These are phyloP conservation scores for Evernia prunastri DNA, from an alignment of 495 filamentous ascomycete species.

Conservation along the genomic window DNA sequence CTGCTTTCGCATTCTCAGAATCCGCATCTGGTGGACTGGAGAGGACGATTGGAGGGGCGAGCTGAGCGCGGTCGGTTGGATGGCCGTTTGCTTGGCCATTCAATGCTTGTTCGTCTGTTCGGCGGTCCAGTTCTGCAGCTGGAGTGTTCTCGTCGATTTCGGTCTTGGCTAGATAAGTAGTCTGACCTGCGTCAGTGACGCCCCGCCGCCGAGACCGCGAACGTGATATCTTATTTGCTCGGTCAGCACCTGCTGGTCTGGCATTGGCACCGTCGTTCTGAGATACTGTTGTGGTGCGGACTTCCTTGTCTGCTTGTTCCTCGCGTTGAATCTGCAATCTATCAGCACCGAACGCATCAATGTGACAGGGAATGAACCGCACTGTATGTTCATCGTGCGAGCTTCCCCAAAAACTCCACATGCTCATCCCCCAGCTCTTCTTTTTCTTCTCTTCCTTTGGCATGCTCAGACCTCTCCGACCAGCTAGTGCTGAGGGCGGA, in stretches of 20 bases:
- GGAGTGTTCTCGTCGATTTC: constrained; percentile 8
- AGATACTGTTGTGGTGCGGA: constrained; percentile 11
- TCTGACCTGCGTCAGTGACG: constrained; percentile 21
- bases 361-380: not conserved
- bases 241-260: not conserved
- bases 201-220: constrained; percentile 20
- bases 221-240: not conserved
- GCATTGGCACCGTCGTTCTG: constrained; percentile 8
- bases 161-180: not conserved
- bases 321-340: constrained; percentile 23
- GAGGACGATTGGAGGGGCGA: not conserved
- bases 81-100: not conserved
- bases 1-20: not conserved
- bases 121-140: not conserved
- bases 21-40: constrained; percentile 4
- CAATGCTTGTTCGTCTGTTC: constrained; percentile 1
- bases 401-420: constrained; percentile 82
- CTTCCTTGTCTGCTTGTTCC: constrained; percentile 27
- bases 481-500: constrained; percentile 75
- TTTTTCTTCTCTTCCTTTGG: constrained; percentile 49
- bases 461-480: constrained; percentile 51
- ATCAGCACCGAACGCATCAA: not conserved
- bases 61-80: constrained; percentile 5
- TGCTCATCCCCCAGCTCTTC: constrained; percentile 65
- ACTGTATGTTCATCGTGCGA: constrained; percentile 77